Evolutionary conservation across 768 basidiomycete genomes (phyloP).

Genomic region (Pulveroboletus frians): DNA sequence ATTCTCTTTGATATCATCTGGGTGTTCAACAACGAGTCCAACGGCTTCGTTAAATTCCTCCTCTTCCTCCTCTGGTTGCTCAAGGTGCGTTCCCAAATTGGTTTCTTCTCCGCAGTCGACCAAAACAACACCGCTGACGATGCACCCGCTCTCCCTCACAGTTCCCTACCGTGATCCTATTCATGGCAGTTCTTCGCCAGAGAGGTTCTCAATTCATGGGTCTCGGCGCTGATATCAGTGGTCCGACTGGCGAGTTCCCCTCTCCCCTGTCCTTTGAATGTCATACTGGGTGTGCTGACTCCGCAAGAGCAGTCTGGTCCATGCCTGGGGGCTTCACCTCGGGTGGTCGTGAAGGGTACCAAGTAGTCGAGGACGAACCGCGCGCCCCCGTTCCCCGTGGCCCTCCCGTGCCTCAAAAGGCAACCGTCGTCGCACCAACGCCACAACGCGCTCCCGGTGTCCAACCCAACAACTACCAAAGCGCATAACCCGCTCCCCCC

Average conservation of each 20-base stretch:
- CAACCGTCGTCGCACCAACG: slow-evolving; percentile 1
- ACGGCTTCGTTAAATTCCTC: slow-evolving; percentile 51
- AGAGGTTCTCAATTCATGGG: slow-evolving; percentile 53
- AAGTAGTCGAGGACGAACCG: slow-evolving; percentile 50
- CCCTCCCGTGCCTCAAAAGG: slow-evolving; percentile 17
- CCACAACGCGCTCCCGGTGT: slow-evolving; percentile 13
- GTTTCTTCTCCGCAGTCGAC: neutral
- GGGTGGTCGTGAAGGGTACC: slow-evolving; percentile 50
- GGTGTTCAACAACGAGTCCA: slow-evolving; percentile 53
- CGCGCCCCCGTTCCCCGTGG: slow-evolving; percentile 13
- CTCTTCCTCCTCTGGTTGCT: slow-evolving; percentile 51
- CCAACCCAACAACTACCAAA: slow-evolving; percentile 26
- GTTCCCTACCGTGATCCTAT: slow-evolving; percentile 58
- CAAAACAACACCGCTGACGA: neutral
- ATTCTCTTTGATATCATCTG: slow-evolving; percentile 67
- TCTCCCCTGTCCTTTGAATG: neutral
- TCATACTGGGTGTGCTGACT: slow-evolving; percentile 29
- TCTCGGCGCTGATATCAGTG: slow-evolving; percentile 45
- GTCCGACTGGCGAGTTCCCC: slow-evolving; percentile 48
- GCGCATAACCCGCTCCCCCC: slow-evolving; percentile 2
- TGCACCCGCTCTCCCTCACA: slow-evolving; percentile 18
- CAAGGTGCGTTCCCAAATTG: slow-evolving; percentile 39
- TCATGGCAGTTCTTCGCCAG: slow-evolving; percentile 49
- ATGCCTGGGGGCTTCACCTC: slow-evolving; percentile 74
- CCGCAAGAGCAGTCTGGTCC: slow-evolving; percentile 54